Conservation (phyloP, 495 filamentous ascomycete species). For the Penicillium ochrochloron region DNA sequence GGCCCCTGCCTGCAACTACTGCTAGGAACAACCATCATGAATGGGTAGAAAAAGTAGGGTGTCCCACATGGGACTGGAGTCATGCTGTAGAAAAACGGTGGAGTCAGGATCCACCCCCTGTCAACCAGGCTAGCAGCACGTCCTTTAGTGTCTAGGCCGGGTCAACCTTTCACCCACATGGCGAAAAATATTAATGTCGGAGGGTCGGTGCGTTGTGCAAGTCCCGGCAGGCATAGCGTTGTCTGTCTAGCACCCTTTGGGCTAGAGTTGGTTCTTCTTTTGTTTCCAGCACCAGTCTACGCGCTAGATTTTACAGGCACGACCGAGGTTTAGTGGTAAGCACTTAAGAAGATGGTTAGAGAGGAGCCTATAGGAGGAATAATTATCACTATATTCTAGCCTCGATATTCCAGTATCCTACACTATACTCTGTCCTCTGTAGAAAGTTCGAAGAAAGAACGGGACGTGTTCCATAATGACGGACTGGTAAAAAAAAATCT, state of each 20-base stretch:
- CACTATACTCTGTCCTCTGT: not conserved
- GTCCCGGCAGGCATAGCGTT: not conserved
- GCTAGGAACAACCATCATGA: not conserved
- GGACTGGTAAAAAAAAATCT: not conserved
- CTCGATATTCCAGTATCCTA: not conserved
- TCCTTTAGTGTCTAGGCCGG: constrained; percentile 21
- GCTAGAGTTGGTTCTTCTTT: not conserved
- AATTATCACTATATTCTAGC: not conserved
- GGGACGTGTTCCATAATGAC: constrained; percentile 2
- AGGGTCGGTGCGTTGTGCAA: constrained; percentile 21
- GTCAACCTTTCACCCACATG: constrained; percentile 30
- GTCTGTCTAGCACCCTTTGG: not conserved
- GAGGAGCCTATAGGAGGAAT: not conserved
- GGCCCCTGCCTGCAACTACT: not conserved
- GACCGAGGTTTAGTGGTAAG: not conserved
- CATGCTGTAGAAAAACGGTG: not conserved
- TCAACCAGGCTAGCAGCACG: constrained; percentile 14
- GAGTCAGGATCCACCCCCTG: constrained; percentile 18
- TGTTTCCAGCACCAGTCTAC: not conserved
- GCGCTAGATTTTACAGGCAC: not conserved
- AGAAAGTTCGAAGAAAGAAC: not conserved
- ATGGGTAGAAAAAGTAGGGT: not conserved
- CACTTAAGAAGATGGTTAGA: not conserved
- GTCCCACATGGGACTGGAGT: constrained; percentile 7
- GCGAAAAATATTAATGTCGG: constrained; percentile 17